Conservation (phyloP, 1,139 yeast genomes). For the Suhomyces kunorum region DNA sequence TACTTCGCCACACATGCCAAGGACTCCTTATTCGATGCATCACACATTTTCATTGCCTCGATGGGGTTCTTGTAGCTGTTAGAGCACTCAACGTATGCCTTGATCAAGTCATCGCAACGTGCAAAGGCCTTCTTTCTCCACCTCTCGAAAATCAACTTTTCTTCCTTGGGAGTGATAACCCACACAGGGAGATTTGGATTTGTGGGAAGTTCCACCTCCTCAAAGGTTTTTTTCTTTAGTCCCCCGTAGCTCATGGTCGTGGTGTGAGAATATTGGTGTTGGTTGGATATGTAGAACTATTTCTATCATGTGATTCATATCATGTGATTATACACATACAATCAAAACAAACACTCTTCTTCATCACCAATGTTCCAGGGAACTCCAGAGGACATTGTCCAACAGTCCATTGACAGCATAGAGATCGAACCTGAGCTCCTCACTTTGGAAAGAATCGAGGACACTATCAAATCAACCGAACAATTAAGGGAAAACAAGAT, state of each 20-base stretch:
- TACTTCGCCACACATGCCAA: conserved; percentile 63
- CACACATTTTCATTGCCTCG: conserved; percentile 61
- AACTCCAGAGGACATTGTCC: conserved; percentile 40
- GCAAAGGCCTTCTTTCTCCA: conserved; percentile 76
- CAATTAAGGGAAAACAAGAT: conserved; percentile 28
- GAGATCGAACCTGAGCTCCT: conserved; percentile 47
- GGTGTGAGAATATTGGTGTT: conserved; percentile 3
- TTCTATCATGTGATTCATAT: background rate
- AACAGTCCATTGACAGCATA: conserved; percentile 25
- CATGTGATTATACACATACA: background rate
- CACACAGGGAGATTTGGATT: conserved; percentile 68
- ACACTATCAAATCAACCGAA: conserved; percentile 33
- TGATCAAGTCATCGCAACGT: conserved; percentile 67
- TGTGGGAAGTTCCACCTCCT: conserved; percentile 44
- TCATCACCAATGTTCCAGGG: conserved; percentile 27
- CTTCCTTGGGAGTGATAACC: conserved; percentile 86
- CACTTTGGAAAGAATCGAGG: conserved; percentile 50
- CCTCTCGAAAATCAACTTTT: conserved; percentile 73
- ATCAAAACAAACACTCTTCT: background rate
- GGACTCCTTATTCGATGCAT: conserved; percentile 32
- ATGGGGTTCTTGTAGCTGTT: conserved; percentile 48
- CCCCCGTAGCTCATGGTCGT: conserved; percentile 19
- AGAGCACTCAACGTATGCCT: conserved; percentile 45
- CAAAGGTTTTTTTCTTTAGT: conserved; percentile 34
- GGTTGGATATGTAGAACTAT: too few species aligned